These are phyloP conservation scores for Wickerhamiella dianesei DNA, from an alignment of 805 yeast species.

Conservation along the genomic window DNA sequence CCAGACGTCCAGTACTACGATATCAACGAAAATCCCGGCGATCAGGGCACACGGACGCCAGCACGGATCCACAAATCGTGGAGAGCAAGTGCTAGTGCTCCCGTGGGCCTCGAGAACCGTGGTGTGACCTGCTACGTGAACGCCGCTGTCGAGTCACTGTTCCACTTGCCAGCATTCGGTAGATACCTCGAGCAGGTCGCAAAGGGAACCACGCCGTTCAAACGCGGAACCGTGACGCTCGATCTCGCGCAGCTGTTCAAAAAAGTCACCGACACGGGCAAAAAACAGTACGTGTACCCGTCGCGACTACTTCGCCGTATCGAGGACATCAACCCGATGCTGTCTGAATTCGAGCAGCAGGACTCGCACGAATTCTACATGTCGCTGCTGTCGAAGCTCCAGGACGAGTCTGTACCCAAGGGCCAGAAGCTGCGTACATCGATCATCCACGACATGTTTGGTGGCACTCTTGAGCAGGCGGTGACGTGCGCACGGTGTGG, in stretches of 20 bases:
- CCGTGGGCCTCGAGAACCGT: conserved; percentile 68
- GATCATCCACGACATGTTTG: conserved; percentile 83
- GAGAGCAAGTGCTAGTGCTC: conserved; percentile 31
- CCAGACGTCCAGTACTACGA: conserved; percentile 28
- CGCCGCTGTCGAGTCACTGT: conserved; percentile 80
- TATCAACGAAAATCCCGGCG: conserved; percentile 43
- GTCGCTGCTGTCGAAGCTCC: conserved; percentile 77
- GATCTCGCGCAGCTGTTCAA: conserved; percentile 23
- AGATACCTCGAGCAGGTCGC: conserved; percentile 63
- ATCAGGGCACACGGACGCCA: conserved; percentile 51
- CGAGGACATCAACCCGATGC: conserved; percentile 84
- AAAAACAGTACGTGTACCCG: conserved; percentile 52
- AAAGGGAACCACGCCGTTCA: conserved; percentile 33
- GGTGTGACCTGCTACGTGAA: conserved; percentile 97
- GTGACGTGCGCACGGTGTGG: conserved; percentile 76
- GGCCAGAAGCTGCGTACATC: conserved; percentile 74
- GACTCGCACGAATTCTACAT: conserved; percentile 95
- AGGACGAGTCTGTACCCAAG: conserved; percentile 84
- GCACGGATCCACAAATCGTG: conserved; percentile 57
- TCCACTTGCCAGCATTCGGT: conserved; percentile 83
- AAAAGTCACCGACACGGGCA: conserved; percentile 19
- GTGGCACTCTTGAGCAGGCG: conserved; percentile 73
- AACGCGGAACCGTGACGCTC: conserved; percentile 18
- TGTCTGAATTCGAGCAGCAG: conserved; percentile 96
- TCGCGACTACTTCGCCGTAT: conserved; percentile 54